Evolutionary conservation across 2,329 filamentous ascomycete species (phyloP).

Genomic region (Emmonsiellopsis sp.): DNA sequence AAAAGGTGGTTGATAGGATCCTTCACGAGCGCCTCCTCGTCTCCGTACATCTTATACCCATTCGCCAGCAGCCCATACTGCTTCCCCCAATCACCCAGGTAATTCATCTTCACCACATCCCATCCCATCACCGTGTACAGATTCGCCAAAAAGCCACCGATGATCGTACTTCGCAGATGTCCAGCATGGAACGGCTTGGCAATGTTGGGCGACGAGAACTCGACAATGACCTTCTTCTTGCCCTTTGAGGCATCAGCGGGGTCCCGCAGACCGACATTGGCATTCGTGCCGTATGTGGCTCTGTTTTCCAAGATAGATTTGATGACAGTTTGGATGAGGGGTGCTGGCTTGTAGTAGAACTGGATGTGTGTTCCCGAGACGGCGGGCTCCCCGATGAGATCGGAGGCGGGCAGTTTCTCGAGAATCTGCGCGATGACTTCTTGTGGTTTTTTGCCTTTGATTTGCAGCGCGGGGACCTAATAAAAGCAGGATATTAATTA

Average conservation of each 20-base stretch:
- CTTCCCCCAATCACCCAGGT: slow-evolving; percentile 61
- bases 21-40: slow-evolving; percentile 49
- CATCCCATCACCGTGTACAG: slow-evolving; percentile 53
- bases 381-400: slow-evolving; percentile 48
- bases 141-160: slow-evolving; percentile 57
- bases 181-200: slow-evolving; percentile 59
- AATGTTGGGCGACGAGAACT: slow-evolving; percentile 60
- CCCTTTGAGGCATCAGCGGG: slow-evolving; percentile 47
- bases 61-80: slow-evolving; percentile 57
- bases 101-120: slow-evolving; percentile 57
- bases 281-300: slow-evolving; percentile 51
- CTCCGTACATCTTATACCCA: slow-evolving; percentile 54
- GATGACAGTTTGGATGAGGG: slow-evolving; percentile 49
- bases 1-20: slow-evolving; percentile 59
- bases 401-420: slow-evolving; percentile 49
- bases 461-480: slow-evolving; percentile 35
- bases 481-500: not conserved
- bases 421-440: slow-evolving; percentile 48
- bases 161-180: slow-evolving; percentile 58
- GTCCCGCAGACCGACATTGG: slow-evolving; percentile 50
- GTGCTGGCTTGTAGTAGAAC: slow-evolving; percentile 56
- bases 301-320: slow-evolving; percentile 51
- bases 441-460: slow-evolving; percentile 51
- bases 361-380: slow-evolving; percentile 52
- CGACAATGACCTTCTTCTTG: slow-evolving; percentile 52